These are phyloP conservation scores for Sarcodon sp. DNA, from an alignment of 768 basidiomycete genomes.

Conservation along the genomic window DNA sequence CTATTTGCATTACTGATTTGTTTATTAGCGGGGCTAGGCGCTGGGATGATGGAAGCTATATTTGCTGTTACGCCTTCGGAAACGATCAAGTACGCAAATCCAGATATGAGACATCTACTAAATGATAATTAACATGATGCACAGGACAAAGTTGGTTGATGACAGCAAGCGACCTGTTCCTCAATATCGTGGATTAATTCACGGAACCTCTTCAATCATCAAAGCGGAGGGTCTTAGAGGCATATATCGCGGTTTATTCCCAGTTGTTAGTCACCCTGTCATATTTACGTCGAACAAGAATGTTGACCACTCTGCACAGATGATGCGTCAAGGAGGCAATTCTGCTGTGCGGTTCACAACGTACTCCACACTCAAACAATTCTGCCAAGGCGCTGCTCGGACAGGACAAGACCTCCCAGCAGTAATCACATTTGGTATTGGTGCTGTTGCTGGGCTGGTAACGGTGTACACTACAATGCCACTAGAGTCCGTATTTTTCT, in stretches of 20 bases:
- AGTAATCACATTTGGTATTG: conserved; percentile 88
- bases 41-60: conserved; percentile 86
- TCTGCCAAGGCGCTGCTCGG: conserved; percentile 73
- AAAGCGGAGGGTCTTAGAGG: conserved; percentile 75
- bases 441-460: conserved; percentile 85
- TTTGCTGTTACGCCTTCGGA: conserved; percentile 96
- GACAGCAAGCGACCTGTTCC: conserved; percentile 81
- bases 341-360: conserved; percentile 94
- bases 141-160: conserved; percentile 92
- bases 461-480: conserved; percentile 91
- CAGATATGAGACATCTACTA: neutral
- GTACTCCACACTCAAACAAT: conserved; percentile 87
- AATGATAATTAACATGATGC: neutral
- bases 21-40: conserved; percentile 57
- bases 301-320: conserved; percentile 28
- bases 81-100: conserved; percentile 81
- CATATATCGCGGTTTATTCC: conserved; percentile 85
- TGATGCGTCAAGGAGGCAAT: conserved; percentile 95
- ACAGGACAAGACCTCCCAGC: conserved; percentile 79
- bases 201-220: conserved; percentile 75
- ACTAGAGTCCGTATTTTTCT: conserved; percentile 42
- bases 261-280: conserved; percentile 52
- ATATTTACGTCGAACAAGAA: neutral
- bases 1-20: neutral
- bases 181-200: conserved; percentile 75